Evolutionary conservation across 805 yeast genomes (phyloP).

Genomic region (Schwanniomyces occidentalis): DNA sequence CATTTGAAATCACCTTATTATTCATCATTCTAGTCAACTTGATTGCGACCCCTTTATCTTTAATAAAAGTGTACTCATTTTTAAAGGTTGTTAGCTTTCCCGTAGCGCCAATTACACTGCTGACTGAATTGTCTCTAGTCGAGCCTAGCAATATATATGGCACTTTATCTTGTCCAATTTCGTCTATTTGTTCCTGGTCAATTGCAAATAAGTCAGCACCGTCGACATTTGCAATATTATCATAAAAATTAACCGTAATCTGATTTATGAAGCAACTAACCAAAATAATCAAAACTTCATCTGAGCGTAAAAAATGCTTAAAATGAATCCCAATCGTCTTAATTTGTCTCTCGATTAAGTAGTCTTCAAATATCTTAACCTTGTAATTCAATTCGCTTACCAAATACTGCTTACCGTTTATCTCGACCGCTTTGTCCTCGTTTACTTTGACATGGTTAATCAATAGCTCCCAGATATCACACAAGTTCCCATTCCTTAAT

Average conservation of each 20-base stretch:
- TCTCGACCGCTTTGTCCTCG: constrained; percentile 18
- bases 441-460: constrained; percentile 25
- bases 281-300: constrained; percentile 37
- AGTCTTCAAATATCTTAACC: constrained; percentile 21
- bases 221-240: constrained; percentile 13
- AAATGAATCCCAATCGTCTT: constrained; percentile 25
- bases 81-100: constrained; percentile 15
- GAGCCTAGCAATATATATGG: constrained; percentile 3
- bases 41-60: constrained; percentile 40
- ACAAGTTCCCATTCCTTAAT: constrained; percentile 70
- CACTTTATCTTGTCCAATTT: constrained; percentile 2
- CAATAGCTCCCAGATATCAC: constrained; percentile 70
- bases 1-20: constrained; percentile 11
- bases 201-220: constrained; percentile 6
- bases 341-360: constrained; percentile 14
- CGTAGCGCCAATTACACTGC: neutral
- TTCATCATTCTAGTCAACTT: constrained; percentile 18
- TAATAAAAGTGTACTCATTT: constrained; percentile 31
- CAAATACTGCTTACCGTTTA: constrained; percentile 18
- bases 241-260: constrained; percentile 41
- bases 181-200: constrained; percentile 3
- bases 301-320: constrained; percentile 19
- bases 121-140: neutral
- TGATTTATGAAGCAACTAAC: constrained; percentile 48
- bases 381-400: constrained; percentile 27